Base-by-base conservation (phyloP, 306 rosid genomes). In the Pyrus bretschneideri region DNA sequence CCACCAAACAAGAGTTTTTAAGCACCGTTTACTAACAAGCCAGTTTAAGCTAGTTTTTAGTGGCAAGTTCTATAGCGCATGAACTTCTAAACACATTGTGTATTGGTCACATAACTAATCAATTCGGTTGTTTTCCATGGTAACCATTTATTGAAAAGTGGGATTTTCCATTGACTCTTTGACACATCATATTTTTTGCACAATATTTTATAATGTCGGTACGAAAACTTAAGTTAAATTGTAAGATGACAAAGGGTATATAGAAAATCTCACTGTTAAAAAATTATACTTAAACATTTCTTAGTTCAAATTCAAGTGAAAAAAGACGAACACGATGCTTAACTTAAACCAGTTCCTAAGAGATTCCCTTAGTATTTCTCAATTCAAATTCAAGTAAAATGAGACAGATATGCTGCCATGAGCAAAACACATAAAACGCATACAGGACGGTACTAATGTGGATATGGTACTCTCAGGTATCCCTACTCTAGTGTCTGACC, bases 211-310 rank as follows among this genome's bases (percentile, higher is more conserved):
- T 38, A 38, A 38, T 38, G 10, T 38, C 8, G 2, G 0, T 2
- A 38, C 10, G 0, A 38, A 0, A 38, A 38, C 1, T 38, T 38
- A 38, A 38, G 42, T 38, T 38, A 38, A 38, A 38, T 0, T 38
- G 9, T 35, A 0, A 35, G 40, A 0, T 6, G 2, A 35, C 2
- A 7, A 0, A 38, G 0, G 0, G 0, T 38, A 38, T 2, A 7
- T 38, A 7, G 0, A 38, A 0, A 38, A 0, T 7, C 10, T 1
- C 10, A 7, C 10, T 38, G 1, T 38, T 38, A 38, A 38, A 0
- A 7, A 0, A 38, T 38, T 38, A 38, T 38, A 38, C 42, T 38
- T 38, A 38, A 38, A 38, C 42, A 4, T 6, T 35, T 35, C 2
- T 38, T 38, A 38, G 42, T 38, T 38, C 2, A 38, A 38, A 38